Conservation (phyloP, 2,329 filamentous ascomycete genomes). For the Cercospora berteroae region DNA sequence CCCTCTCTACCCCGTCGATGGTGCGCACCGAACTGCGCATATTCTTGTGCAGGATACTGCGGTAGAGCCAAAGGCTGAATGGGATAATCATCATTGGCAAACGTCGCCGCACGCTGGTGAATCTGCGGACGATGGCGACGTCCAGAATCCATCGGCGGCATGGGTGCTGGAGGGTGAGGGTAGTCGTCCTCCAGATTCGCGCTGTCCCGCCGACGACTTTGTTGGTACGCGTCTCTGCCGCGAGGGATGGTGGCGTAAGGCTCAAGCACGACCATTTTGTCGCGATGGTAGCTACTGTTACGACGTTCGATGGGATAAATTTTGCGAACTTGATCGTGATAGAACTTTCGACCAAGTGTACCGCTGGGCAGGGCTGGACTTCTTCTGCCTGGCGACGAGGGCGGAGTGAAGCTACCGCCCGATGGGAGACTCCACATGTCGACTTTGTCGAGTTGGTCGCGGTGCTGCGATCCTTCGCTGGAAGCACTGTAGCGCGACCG, state of each 20-base stretch:
- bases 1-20: background rate
- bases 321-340: slow-evolving; percentile 1
- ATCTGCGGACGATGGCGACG: background rate
- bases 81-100: background rate
- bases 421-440: slow-evolving; percentile 9
- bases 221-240: background rate
- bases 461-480: slow-evolving; percentile 3
- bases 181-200: background rate
- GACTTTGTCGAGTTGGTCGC: slow-evolving; percentile 7
- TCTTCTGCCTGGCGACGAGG: background rate
- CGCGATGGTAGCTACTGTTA: background rate
- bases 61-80: background rate
- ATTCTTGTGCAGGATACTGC: background rate
- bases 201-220: background rate
- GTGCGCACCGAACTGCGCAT: background rate
- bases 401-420: slow-evolving; percentile 9
- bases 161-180: slow-evolving; percentile 1
- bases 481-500: slow-evolving; percentile 6
- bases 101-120: slow-evolving; percentile 7
- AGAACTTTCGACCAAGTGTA: background rate
- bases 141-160: background rate
- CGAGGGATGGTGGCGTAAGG: background rate
- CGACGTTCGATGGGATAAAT: background rate
- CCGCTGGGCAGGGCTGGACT: slow-evolving; percentile 4
- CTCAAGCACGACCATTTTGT: background rate